A percentile compares a stretch with the other conserved stretches of the same genome.
Conservation (phyloP, 495 filamentous ascomycete genomes). For the Aspergillus nanangensis region DNA sequence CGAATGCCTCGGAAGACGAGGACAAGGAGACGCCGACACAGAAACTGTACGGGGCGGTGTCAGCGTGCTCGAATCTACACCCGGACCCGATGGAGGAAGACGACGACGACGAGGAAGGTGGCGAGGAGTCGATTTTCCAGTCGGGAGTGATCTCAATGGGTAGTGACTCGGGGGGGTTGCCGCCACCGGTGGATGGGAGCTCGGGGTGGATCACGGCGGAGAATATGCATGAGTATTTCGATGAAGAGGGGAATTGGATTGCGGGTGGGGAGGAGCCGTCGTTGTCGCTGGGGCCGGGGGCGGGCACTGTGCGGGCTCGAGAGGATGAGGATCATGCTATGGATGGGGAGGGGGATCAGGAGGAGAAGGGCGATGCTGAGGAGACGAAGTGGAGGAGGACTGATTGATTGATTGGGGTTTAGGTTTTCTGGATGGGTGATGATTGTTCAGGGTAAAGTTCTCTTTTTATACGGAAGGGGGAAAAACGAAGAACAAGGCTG, state of each 20-base stretch:
- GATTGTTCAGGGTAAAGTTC: no score
- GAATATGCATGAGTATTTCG: constrained; percentile 79
- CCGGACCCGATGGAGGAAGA: constrained; percentile 66
- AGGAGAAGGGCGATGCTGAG: constrained; percentile 31
- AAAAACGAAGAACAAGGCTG: no score
- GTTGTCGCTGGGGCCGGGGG: constrained; percentile 49
- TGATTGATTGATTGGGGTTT: constrained; percentile 39
- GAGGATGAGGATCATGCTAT: constrained; percentile 34
- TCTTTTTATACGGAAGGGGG: no score
- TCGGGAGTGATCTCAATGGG: constrained; percentile 23
- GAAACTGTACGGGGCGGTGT: constrained; percentile 71
- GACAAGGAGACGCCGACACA: constrained; percentile 39
- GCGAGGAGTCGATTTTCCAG: constrained; percentile 32
- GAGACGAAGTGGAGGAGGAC: constrained; percentile 62
- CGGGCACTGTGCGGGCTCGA: constrained; percentile 51
- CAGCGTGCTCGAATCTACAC: constrained; percentile 83
- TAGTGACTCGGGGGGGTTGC: constrained; percentile 50
- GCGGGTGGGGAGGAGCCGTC: constrained; percentile 34
- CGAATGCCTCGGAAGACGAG: constrained; percentile 21
- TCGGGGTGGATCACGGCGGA: constrained; percentile 96
- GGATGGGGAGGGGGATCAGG: constrained; percentile 26
- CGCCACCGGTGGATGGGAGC: constrained; percentile 77
- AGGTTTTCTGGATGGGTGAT: no score
- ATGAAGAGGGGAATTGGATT: constrained; percentile 60
- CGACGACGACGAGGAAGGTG: constrained; percentile 44